Percentiles rank a stretch among this genome's conserved stretches.
Conservation (phyloP, 768 basidiomycete species). For the Pholiota conissans region DNA sequence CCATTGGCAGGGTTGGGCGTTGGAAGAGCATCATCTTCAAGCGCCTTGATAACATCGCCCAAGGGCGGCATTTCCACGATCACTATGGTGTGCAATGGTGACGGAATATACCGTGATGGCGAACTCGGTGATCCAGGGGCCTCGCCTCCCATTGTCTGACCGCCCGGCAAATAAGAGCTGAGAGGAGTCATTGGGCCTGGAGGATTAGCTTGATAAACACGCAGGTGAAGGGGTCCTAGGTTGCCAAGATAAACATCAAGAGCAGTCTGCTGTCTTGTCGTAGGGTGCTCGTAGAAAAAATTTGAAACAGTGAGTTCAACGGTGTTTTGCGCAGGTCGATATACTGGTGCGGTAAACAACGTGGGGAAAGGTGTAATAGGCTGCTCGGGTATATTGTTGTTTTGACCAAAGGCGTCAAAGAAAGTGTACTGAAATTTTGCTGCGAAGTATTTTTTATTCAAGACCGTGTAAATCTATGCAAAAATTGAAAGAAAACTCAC, state of each 20-base stretch:
- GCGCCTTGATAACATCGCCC: slow-evolving; percentile 71
- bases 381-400: slow-evolving; percentile 70
- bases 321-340: slow-evolving; percentile 68
- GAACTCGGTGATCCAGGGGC: slow-evolving; percentile 28
- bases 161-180: slow-evolving; percentile 55
- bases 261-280: slow-evolving; percentile 61
- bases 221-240: slow-evolving; percentile 79
- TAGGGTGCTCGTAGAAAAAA: slow-evolving; percentile 81
- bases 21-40: slow-evolving; percentile 69
- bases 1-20: slow-evolving; percentile 31
- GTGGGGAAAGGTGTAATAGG: slow-evolving; percentile 92
- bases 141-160: slow-evolving; percentile 31
- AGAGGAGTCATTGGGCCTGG: slow-evolving; percentile 68
- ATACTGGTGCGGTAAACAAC: slow-evolving; percentile 76
- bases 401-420: slow-evolving; percentile 86
- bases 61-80: slow-evolving; percentile 84
- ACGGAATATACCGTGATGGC: slow-evolving; percentile 51
- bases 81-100: slow-evolving; percentile 74
- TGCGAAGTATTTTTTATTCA: slow-evolving; percentile 30
- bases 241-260: slow-evolving; percentile 89
- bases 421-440: slow-evolving; percentile 95
- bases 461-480: background rate
- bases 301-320: slow-evolving; percentile 86
- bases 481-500: slow-evolving; percentile 46
- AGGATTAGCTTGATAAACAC: slow-evolving; percentile 72